Base-by-base conservation (phyloP, 768 basidiomycete species). In the Russula vinacea region DNA sequence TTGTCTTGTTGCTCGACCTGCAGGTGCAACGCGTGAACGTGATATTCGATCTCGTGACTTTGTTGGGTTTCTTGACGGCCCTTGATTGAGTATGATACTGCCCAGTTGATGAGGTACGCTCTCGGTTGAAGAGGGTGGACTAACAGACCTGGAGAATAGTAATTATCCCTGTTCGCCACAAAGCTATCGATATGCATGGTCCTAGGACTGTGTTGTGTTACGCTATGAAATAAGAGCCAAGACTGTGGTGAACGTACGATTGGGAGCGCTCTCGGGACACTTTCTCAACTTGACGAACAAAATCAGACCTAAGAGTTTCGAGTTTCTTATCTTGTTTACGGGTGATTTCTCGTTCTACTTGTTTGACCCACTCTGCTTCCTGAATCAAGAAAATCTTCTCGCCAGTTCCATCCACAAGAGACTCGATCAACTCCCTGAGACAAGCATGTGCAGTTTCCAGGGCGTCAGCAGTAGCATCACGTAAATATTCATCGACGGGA, bases 41-140 rank as follows among this genome's bases (percentile, higher is more conserved):
- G 24, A 17, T 57, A 64, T 56, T 64, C 62, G 26, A 64, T 37
- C n/a, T 60, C 56, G 37, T 67, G 66, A n/a, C 51, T 57, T 39
- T 58, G 66, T 2, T 51, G 32, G 2, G 49, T 26, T 39, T 64
- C 62, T 39, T 54, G 52, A 14, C 40, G 57, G 1, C 66, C 66
- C 16, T 42, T 42, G 26, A 68, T 44, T 10, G 26, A 52, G 29
- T 68, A 68, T 2, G 60, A 58, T 22, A 26, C 56, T 60, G 17
- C 29, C n/a, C 14, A 47, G 13, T 5, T 3, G 22, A 44, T 58
- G 22, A 62, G 60, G 35, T 2, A 51, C 5, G 4, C n/a, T n/a
- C n/a, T 0, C 14, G 1, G 8, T 19, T 29, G 8, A 40, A 56
- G 5, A 3, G 17, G 35, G 26, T 6, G 24, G 26, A 3, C 14